These are phyloP conservation scores for Triticum dicoccoides DNA, from an alignment of 176 grass and related monocot species.

Conservation along the genomic window DNA sequence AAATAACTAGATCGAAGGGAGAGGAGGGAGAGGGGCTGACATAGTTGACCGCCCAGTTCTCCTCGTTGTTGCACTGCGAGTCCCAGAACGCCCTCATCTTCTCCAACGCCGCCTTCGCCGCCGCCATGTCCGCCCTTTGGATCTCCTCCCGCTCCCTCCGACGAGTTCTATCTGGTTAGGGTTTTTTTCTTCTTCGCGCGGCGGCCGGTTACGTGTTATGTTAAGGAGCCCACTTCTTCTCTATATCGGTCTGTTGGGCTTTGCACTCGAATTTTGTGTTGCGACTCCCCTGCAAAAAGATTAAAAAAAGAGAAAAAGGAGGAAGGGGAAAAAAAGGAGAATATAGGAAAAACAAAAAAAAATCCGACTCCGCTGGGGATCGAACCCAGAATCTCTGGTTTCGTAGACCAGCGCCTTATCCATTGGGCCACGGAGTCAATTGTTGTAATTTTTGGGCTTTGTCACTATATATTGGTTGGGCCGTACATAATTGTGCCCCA, in stretches of 20 bases:
- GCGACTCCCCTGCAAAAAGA: background rate
- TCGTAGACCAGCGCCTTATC: slow-evolving; percentile 97
- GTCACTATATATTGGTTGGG: too few species aligned
- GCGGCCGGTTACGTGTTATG: background rate
- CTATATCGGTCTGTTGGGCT: background rate
- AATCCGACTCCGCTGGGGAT: slow-evolving; percentile 71
- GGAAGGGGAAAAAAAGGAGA: too few species aligned
- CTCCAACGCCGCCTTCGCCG: slow-evolving; percentile 15
- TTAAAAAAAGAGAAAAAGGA: too few species aligned
- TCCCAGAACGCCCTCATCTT: slow-evolving; percentile 30
- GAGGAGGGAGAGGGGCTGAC: background rate
- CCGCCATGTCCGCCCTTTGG: slow-evolving; percentile 16
- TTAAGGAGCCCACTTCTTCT: background rate
- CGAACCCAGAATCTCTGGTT: slow-evolving; percentile 99
- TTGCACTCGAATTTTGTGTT: background rate
- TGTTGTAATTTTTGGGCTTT: background rate
- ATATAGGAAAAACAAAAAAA: background rate
- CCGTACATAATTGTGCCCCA: too few species aligned
- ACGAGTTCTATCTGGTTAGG: background rate
- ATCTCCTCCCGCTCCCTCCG: background rate
- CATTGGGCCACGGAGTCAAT: slow-evolving; percentile 87
- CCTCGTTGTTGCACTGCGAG: slow-evolving; percentile 46
- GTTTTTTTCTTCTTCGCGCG: slow-evolving; percentile 18
- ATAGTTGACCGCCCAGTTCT: slow-evolving; percentile 40
- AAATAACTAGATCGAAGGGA: background rate